Evolutionary conservation across 257 asterid genomes (phyloP).

Genomic region (Solanum bulbocastanum): DNA sequence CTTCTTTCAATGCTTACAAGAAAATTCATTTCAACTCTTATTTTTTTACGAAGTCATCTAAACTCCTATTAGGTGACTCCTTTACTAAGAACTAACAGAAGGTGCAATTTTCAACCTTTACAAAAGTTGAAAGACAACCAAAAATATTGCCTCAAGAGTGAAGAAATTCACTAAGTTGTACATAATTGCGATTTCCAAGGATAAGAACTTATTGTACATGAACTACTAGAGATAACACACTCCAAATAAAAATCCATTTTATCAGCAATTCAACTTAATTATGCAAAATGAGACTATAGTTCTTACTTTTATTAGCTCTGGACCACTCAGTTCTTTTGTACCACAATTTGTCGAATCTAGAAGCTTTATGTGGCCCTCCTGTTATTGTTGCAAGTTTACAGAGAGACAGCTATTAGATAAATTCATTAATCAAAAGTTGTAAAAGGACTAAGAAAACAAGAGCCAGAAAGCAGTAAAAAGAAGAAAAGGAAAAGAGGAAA

Average conservation of each 20-base stretch:
- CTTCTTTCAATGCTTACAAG: background rate
- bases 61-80: background rate
- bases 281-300: background rate
- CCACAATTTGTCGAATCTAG: slow-evolving; percentile 30
- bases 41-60: background rate
- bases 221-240: background rate
- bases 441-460: background rate
- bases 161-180: background rate
- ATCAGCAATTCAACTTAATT: background rate
- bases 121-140: background rate
- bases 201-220: background rate
- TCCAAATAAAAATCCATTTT: background rate
- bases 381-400: slow-evolving; percentile 12
- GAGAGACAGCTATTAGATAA: background rate
- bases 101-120: background rate
- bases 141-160: background rate
- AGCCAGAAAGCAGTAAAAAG: background rate
- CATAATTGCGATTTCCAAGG: background rate
- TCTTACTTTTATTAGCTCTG: slow-evolving; percentile 51
- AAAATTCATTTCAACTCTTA: background rate
- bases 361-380: slow-evolving; percentile 61
- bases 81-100: background rate
- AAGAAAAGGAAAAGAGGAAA: background rate
- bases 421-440: background rate
- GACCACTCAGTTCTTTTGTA: slow-evolving; percentile 43